Conservation (phyloP, 495 filamentous ascomycete genomes). For the Aspergillus incahuasiensis region DNA sequence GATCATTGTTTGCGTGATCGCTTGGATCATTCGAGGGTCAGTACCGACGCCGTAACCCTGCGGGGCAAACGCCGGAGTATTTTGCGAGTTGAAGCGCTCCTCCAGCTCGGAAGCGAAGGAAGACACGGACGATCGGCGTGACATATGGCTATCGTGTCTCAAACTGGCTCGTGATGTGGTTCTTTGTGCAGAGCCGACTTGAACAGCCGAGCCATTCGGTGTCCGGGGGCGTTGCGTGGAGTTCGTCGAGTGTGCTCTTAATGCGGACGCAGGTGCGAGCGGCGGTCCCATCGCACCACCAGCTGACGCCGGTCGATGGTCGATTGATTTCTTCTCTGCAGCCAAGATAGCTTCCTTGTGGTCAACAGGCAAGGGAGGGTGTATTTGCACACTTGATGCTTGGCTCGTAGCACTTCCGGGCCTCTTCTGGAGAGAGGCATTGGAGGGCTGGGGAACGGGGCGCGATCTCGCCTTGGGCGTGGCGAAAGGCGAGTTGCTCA, state of each 20-base stretch:
- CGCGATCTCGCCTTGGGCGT: conserved; percentile 37
- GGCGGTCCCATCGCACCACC: conserved; percentile 79
- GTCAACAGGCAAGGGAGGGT: conserved; percentile 76
- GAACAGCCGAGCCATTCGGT: conserved; percentile 48
- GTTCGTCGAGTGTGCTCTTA: conserved; percentile 42
- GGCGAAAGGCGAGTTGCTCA: conserved; percentile 33
- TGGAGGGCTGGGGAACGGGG: conserved; percentile 34
- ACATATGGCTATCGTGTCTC: conserved; percentile 51
- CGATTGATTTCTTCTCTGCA: conserved; percentile 56
- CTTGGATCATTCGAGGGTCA: conserved; percentile 97
- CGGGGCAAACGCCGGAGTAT: conserved; percentile 52
- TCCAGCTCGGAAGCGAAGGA: conserved; percentile 95
- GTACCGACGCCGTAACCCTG: conserved; percentile 56
- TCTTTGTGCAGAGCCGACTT: conserved; percentile 52
- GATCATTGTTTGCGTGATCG: conserved; percentile 99
- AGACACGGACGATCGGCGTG: conserved; percentile 80
- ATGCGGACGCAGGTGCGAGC: conserved; percentile 73
- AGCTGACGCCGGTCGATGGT: conserved; percentile 37
- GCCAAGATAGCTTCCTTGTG: conserved; percentile 81
- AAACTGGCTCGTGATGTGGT: conserved; percentile 39
- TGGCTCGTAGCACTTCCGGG: conserved; percentile 69
- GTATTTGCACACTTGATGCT: conserved; percentile 35
- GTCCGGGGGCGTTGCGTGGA: conserved; percentile 61
- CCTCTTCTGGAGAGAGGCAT: conserved; percentile 40
- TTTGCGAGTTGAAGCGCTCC: conserved; percentile 73